Conservation (phyloP, 2,329 filamentous ascomycete species). For the Trichothecium roseum region DNA sequence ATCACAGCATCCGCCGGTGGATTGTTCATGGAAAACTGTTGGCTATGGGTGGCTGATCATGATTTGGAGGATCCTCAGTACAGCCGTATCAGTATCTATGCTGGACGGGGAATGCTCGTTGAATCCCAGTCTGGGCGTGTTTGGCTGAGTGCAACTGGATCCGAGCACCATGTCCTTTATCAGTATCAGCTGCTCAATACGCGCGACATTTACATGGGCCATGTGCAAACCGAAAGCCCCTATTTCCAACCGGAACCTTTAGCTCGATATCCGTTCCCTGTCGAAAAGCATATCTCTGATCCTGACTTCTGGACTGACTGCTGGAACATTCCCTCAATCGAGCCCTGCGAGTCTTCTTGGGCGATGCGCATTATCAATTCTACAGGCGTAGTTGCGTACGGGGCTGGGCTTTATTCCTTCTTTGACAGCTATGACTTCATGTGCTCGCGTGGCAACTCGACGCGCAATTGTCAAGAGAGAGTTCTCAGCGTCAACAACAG, state of each 20-base stretch:
- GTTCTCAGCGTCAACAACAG: conserved; percentile 22
- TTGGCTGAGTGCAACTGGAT: conserved; percentile 55
- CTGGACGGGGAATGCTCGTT: conserved; percentile 39
- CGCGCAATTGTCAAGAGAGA: conserved; percentile 34
- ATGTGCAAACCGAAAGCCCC: conserved; percentile 60
- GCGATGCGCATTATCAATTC: conserved; percentile 51
- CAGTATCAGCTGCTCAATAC: conserved; percentile 57
- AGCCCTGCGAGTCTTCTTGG: conserved; percentile 49
- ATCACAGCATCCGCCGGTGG: conserved; percentile 25
- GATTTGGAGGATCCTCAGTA: conserved; percentile 40
- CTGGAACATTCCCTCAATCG: conserved; percentile 8
- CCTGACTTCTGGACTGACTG: conserved; percentile 41
- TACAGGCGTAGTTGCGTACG: conserved; percentile 46
- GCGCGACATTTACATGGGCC: conserved; percentile 50
- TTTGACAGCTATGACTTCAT: conserved; percentile 51
- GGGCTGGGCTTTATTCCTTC: conserved; percentile 58
- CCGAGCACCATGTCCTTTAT: conserved; percentile 57
- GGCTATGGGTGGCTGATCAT: conserved; percentile 41
- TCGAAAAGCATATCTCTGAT: conserved; percentile 31
- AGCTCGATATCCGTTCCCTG: conserved; percentile 45
- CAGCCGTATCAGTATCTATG: conserved; percentile 39
- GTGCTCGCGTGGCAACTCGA: conserved; percentile 31
- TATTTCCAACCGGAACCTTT: conserved; percentile 60
- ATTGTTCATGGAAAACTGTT: conserved; percentile 32
- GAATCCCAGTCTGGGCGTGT: conserved; percentile 25